Conservation (phyloP, 306 rosid genomes). For the Astragalus membranaceus region DNA sequence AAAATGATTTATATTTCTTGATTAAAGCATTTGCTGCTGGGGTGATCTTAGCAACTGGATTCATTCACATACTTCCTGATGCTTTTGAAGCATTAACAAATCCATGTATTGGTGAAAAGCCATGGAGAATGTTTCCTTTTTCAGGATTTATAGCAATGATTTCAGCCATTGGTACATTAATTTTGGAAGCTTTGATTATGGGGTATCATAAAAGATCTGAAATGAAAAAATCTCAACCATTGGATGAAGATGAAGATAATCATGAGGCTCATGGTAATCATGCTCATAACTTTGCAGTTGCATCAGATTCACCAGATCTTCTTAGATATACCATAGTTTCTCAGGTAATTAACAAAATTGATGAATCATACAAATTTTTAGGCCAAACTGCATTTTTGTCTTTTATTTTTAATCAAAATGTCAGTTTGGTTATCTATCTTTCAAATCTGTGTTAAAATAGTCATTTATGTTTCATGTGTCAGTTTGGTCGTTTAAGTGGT, state of each 20-base stretch:
- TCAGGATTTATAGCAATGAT: slow-evolving; percentile 60
- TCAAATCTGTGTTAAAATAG: no score
- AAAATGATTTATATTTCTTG: slow-evolving; percentile 36
- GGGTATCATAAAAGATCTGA: slow-evolving; percentile 39
- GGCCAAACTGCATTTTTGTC: no score
- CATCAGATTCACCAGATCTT: slow-evolving; percentile 19
- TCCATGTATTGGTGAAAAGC: slow-evolving; percentile 41
- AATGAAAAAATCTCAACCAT: slow-evolving; percentile 24
- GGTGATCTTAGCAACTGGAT: slow-evolving; percentile 65
- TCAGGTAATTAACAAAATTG: slow-evolving; percentile 12
- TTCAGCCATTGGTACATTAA: slow-evolving; percentile 46
- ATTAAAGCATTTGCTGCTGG: slow-evolving; percentile 67
- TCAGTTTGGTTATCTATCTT: no score
- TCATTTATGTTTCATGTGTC: no score
- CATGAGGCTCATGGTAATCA: background rate
- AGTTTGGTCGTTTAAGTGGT: no score
- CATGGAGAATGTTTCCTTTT: slow-evolving; percentile 62
- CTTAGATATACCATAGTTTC: slow-evolving; percentile 24
- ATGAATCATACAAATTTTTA: background rate
- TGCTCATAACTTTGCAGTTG: background rate
- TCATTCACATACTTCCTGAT: slow-evolving; percentile 59
- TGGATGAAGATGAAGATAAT: slow-evolving; percentile 26
- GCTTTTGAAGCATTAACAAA: slow-evolving; percentile 42
- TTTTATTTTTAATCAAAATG: no score
- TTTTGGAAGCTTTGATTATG: slow-evolving; percentile 48